Base-by-base conservation (phyloP, 371 early-diverging fungal genomes). In the Rhizopus microsporus region DNA sequence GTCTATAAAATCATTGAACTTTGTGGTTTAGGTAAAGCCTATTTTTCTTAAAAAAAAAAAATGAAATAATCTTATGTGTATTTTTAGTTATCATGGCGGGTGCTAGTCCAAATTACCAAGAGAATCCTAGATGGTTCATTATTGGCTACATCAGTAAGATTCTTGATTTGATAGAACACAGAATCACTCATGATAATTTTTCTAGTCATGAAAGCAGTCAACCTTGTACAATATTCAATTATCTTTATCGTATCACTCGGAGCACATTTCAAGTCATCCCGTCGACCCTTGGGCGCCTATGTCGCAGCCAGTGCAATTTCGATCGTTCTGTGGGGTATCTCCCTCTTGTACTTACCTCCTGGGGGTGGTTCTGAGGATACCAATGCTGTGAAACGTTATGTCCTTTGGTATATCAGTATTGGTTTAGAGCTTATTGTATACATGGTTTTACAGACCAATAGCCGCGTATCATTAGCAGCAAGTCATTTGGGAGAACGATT, bases 401-500 rank as follows among this genome's bases (percentile, higher is more conserved):
- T 60, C 7, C 69, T 84, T 40, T 84, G 84, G 84, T 82, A 74
- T 23, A 7, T 63, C 0, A 77, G 79, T 32, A 84, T 84, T 32
- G 43, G 68, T 9, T 40, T 79, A 42, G 84, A 84, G 44, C 60
- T 78, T 4, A 15, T 67, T 0, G 78, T 77, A 13, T 68, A 82
- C 15, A 53, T 84, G 3, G 31, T 63, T 7, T 64, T 82, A 51
- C 76, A 78, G 38, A 60, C 71, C 37, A 67, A 75, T 40, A 74
- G 70, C 7, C 79, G 78, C 7, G 82, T 82, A 0, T 79, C 84
- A 1, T 67, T 84, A 51, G 79, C 77, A 7, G 84, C 81, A 23
- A 81, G 81, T 48, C 84, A 83, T 68, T 55, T 83, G 32, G 82
- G 75, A 9, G 84, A 83, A 30, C 72, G 84, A 0, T 81, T 83